Conservation (phyloP, 441 rosid species). For the Euphorbia celastroides region DNA sequence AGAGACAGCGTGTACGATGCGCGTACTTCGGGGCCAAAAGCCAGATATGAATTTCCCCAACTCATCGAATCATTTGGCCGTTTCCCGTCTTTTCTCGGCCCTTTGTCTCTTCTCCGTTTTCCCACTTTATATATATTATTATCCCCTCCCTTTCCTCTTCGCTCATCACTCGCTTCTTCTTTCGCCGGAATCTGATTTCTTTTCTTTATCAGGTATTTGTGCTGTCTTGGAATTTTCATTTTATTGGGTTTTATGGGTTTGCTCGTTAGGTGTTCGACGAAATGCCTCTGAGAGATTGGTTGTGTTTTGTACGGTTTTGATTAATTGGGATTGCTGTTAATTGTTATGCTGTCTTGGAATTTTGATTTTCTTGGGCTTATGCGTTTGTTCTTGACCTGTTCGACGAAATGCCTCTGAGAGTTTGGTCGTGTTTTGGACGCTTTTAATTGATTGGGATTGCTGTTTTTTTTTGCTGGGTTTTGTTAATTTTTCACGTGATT, state of each 20-base stretch:
- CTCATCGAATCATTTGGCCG: background rate
- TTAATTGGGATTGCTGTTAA: background rate
- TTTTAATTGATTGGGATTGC: background rate
- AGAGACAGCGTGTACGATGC: background rate
- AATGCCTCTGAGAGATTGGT: too few species aligned
- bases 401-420: background rate
- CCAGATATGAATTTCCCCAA: background rate
- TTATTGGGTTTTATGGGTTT: background rate
- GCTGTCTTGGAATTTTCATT: background rate
- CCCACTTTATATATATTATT: background rate
- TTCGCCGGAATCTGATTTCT: background rate
- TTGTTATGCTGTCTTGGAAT: background rate
- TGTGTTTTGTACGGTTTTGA: too few species aligned
- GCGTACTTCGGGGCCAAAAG: background rate
- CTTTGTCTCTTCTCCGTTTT: background rate
- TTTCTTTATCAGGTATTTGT: background rate
- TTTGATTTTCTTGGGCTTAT: background rate
- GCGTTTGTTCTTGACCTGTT: background rate
- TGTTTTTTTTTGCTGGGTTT: background rate
- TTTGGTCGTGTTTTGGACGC: too few species aligned
- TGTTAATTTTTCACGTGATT: too few species aligned
- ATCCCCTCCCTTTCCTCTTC: background rate
- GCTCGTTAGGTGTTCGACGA: background rate
- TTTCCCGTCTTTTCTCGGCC: background rate
- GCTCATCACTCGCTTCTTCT: background rate